These are phyloP conservation scores for Talaromyces trachyspermus DNA, from an alignment of 495 filamentous ascomycete genomes.

Conservation along the genomic window DNA sequence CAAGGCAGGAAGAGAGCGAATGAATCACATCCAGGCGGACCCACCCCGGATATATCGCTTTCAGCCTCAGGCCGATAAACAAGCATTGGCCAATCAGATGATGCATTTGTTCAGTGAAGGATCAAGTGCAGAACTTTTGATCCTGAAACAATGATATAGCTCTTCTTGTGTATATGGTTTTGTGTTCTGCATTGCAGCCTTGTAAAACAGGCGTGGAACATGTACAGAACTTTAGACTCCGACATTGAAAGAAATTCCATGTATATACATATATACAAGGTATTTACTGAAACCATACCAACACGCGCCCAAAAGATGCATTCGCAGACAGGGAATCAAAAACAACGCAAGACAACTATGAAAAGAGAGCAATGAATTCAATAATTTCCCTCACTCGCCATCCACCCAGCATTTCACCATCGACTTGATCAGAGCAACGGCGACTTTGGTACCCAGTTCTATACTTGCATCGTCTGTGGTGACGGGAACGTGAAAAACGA, in stretches of 20 bases:
- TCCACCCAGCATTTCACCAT: constrained; percentile 48
- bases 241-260: neutral
- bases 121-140: too few relatives aligned
- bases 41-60: too few relatives aligned
- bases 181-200: too few relatives aligned
- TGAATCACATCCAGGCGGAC: too few relatives aligned
- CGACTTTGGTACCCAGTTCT: constrained; percentile 52
- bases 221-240: neutral
- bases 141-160: too few relatives aligned
- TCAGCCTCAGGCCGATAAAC: too few relatives aligned
- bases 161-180: too few relatives aligned
- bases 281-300: neutral
- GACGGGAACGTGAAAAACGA: constrained; percentile 71
- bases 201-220: neutral
- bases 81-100: too few relatives aligned
- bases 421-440: constrained; percentile 60
- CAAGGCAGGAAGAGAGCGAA: too few relatives aligned
- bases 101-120: too few relatives aligned
- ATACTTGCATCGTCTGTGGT: constrained; percentile 48
- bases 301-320: neutral
- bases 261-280: neutral
- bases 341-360: neutral
- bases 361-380: neutral
- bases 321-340: neutral
- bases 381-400: constrained; percentile 11